Base-by-base conservation (phyloP, 108 stramenopile species). In the Fistulifera solaris region DNA sequence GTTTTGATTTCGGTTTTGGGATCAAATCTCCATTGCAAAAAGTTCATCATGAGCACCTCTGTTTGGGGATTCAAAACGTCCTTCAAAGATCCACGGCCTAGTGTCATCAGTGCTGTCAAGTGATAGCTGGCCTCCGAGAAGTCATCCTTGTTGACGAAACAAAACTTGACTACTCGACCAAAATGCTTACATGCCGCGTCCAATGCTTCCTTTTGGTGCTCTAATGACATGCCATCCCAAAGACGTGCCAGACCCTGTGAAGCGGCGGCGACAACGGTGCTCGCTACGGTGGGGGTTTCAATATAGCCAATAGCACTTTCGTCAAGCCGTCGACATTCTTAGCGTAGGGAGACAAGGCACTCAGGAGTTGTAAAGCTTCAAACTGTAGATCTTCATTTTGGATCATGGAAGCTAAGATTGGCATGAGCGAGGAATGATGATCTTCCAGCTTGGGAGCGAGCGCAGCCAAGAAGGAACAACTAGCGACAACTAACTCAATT, bases 41-140 rank as follows among this genome's bases (percentile, higher is more conserved):
- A 52, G 44, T 65, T 45, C 39, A 65, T 56, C 40, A 81, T 56
- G 3, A 67, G 41, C 31, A 21, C 25, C 14, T 74, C 16, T 22
- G 63, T 16, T 25, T 59, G 21, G 1, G 48, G 19, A 16, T 61
- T 59, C 23, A 72, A 66, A 23, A 40, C n/a, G 16, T 49, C 40
- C 23, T 40, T 59, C 23, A 60, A 42, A 13, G 23, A 54, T 19
- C 58, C 68, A 1, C 68, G 72, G 10, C 74, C 76, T 55, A 62
- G 57, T 11, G 54, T 62, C 6, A 70, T 35, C 48, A 80, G 42
- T 35, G 84, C 63, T 17, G 76, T 54, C 15, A 63, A 65, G 2
- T 72, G 64, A 14, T 81, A 54, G 76, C 72, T 15, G 83, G 55
- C 46, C 68, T 54, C 16, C 77, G 81, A 38, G 67, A 69, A 38